Conservation (phyloP, 1,284 basidiomycete species). For the Melampsora occidentalis region DNA sequence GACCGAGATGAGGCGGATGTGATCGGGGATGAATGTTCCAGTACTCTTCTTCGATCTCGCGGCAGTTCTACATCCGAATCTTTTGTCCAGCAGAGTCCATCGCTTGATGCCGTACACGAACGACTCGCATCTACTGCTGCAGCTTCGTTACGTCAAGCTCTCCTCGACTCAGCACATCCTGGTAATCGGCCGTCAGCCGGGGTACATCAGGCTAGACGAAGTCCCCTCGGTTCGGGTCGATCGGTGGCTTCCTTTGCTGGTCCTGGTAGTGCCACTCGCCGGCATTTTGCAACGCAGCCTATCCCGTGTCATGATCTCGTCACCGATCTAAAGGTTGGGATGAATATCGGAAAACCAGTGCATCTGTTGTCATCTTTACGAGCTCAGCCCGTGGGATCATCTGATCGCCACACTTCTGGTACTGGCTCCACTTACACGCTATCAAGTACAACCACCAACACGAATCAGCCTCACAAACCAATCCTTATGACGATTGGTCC, state of each 20-base stretch:
- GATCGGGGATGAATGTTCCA: no score
- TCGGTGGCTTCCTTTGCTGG: slow-evolving; percentile 6
- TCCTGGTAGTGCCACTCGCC: slow-evolving; percentile 8
- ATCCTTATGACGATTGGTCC: slow-evolving; percentile 43
- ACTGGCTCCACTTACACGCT: slow-evolving; percentile 19
- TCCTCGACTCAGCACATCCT: slow-evolving; percentile 17
- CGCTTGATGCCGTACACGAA: slow-evolving; percentile 17
- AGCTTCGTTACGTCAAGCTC: slow-evolving; percentile 40
- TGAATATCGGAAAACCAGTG: slow-evolving; percentile 1
- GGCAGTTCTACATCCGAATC: no score
- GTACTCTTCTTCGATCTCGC: no score
- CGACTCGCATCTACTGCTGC: slow-evolving; percentile 34
- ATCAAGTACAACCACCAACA: slow-evolving; percentile 18
- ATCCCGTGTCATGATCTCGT: slow-evolving; percentile 4
- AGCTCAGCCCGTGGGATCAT: slow-evolving; percentile 16
- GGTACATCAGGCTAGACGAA: neutral
- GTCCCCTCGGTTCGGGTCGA: slow-evolving; percentile 4
- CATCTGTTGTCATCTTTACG: slow-evolving; percentile 11
- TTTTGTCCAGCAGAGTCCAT: no score
- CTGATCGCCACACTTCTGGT: slow-evolving; percentile 7
- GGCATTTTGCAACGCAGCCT: slow-evolving; percentile 37
- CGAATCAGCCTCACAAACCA: slow-evolving; percentile 14
- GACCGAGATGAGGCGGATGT: no score
- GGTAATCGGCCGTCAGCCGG: neutral
- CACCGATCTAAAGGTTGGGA: neutral